Conservation (phyloP, 2,329 filamentous ascomycete species). For the Fusarium sp. region DNA sequence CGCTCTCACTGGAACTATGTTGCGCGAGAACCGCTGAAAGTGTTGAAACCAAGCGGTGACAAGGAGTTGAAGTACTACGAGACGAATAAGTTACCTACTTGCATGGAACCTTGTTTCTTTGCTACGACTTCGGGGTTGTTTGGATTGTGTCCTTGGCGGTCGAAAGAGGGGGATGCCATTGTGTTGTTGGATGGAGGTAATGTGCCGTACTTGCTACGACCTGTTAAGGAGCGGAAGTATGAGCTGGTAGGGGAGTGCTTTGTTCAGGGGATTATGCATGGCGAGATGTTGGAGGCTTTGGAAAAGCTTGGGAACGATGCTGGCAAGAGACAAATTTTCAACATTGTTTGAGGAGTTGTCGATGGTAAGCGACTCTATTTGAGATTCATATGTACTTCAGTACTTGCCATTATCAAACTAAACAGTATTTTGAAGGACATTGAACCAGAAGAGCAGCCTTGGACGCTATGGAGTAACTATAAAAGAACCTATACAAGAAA, state of each 20-base stretch:
- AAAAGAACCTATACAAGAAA: not conserved
- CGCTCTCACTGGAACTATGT: constrained; percentile 21
- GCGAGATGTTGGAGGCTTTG: constrained; percentile 11
- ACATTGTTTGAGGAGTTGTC: not conserved
- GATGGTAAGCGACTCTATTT: too few relatives aligned
- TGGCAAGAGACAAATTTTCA: not conserved
- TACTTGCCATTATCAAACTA: too few relatives aligned
- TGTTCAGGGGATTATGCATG: constrained; percentile 30
- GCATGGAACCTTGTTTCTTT: constrained; percentile 31
- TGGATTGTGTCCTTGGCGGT: constrained; percentile 33
- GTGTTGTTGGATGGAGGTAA: constrained; percentile 24
- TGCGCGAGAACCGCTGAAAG: not conserved
- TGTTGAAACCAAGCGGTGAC: accelerated
- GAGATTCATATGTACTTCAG: too few relatives aligned
- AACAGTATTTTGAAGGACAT: too few relatives aligned
- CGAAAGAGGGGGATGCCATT: constrained; percentile 25
- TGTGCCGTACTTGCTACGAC: constrained; percentile 26
- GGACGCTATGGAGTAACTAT: not conserved
- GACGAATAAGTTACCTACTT: constrained; percentile 9
- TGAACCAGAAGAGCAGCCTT: not conserved
- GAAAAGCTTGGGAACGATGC: not conserved
- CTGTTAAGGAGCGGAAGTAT: not conserved
- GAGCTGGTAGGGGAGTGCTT: constrained; percentile 32
- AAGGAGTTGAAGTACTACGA: not conserved
- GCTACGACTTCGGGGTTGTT: not conserved